A percentile compares a stretch with the other conserved stretches of the same genome.
Conservation (phyloP, 2,329 filamentous ascomycete genomes). For the Leptodontidium sp. region DNA sequence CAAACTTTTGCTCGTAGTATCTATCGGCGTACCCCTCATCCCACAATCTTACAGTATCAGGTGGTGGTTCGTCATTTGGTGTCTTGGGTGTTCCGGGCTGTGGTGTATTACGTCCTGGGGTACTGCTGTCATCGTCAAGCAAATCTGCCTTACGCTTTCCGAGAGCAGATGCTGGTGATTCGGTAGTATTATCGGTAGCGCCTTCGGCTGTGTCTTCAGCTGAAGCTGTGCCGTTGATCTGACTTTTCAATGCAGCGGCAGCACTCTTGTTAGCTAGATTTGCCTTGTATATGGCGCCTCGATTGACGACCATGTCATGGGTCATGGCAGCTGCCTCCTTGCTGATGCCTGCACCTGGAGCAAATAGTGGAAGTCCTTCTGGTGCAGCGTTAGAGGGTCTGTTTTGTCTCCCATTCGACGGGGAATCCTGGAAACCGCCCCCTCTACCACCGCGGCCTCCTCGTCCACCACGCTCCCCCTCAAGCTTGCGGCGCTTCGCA, state of each 20-base stretch:
- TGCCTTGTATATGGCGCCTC: conserved; percentile 69
- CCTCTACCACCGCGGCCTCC: conserved; percentile 45
- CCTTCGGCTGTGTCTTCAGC: conserved; percentile 31
- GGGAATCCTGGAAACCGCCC: conserved; percentile 41
- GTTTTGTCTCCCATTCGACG: conserved; percentile 42
- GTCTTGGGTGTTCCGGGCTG: conserved; percentile 57
- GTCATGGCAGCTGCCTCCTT: conserved; percentile 71
- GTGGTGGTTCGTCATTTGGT: conserved; percentile 66
- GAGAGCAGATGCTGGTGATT: conserved; percentile 58
- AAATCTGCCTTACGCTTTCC: conserved; percentile 82
- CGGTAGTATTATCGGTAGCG: conserved; percentile 36
- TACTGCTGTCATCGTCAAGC: conserved; percentile 66
- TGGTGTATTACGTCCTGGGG: conserved; percentile 67
- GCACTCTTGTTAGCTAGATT: conserved; percentile 93
- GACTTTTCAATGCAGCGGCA: conserved; percentile 84
- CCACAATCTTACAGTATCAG: conserved; percentile 90
- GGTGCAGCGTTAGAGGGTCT: conserved; percentile 46
- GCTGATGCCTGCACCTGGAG: conserved; percentile 59
- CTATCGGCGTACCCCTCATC: conserved; percentile 94
- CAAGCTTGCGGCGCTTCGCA: conserved; percentile 78
- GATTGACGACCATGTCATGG: conserved; percentile 88
- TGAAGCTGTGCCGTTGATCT: conserved; percentile 58
- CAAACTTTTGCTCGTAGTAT: conserved; percentile 97
- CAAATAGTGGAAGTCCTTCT: conserved; percentile 62
- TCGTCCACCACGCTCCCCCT: conserved; percentile 59